Evolutionary conservation across 805 yeast genomes (phyloP), one percentile per base, ranked within the genome.

Genomic region (Barnettozyma sucrosica): DNA sequence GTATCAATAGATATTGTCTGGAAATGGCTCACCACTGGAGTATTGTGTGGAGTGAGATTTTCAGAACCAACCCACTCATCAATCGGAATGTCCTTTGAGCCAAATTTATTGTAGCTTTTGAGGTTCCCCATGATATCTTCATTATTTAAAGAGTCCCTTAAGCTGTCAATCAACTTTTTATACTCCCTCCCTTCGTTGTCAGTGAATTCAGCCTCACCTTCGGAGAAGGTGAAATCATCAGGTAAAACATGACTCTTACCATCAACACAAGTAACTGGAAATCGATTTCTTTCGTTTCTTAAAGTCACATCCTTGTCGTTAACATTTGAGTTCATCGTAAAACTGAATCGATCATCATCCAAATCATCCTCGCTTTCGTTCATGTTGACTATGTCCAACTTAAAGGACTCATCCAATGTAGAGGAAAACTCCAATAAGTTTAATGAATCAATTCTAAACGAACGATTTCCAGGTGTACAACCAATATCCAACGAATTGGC

Each of bases 191-290:
- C 34, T 16, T 16, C 16, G 30, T 37, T 34, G 6, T 32, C 39
- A 30, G 34, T 21, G 14, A 10, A 11, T 3, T 21, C 21, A 8
- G 41, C 28, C 13, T 21, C 30, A 23, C 5, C 13, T 4, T 14
- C 28, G 5, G 49, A 47, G 25, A 33, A 16, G 4, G 46, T 28
- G 16, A 49, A 49, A 0, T 23, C 14, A 8, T 43, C 45, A 18
- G 52, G 49, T 13, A 43, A 24, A 18, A 46, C 41, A 24, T 49
- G 49, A 36, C 43, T 47, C 19, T 43, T 43, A 11, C 16, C 32
- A 11, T 13, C 32, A 11, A 28, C 6, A 28, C 32, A 28, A 28
- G 32, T 13, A 28, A 11, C 13, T 28, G 32, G 32, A 7, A 28
- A 28, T 28, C 14, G 32, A 7, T 28, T n/a, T 11, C 32, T 28